Base-by-base conservation (phyloP, 2,329 filamentous ascomycete genomes). In the Talaromyces sp. region DNA sequence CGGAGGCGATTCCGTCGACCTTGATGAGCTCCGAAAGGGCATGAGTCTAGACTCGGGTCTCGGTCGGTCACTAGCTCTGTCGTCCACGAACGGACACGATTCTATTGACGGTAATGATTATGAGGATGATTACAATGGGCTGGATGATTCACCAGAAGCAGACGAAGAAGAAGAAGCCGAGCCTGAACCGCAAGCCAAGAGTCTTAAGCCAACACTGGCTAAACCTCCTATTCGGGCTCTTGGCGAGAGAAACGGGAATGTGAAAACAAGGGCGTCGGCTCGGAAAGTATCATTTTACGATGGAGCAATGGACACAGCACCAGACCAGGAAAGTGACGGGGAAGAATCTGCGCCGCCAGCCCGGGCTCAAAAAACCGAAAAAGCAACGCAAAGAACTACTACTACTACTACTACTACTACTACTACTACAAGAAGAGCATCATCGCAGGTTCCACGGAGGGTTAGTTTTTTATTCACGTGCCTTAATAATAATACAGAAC, bases 1-100 rank as follows among this genome's bases (percentile, higher is more conserved):
- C 43, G 75, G 74, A 14, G 74, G 77, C 35, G 73, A 75, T 52
- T 75, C 73, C 2, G 68, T 79, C 17, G 74, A 76, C 35, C 70
- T 76, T 8, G 75, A 79, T 24, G 76, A 78, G 58, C 66, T 81
- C 32, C 74, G 73, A 50, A 71, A 71, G 58, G 77, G 76, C 24
- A 70, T 79, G 69, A 73, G 71, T n/a, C 72, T 81, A 73, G 77
- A 64, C 66, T 70, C 49, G 74, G 70, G 62, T 67, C 71, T 52
- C 68, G 69, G 55, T 63, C 68, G 1, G 54, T 62, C 11, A 65
- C 68, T 66, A 21, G 60, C 64, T 19, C 65, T 69, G 43, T 63
- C 57, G 7, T 63, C 64, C 7, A 31, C 57, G 4, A 68, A 70
- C 8, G 65, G 64, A 4, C 66, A 63, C 31, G 65, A 68, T n/a